Evolutionary conservation across 495 filamentous ascomycete genomes (phyloP), one percentile per base, ranked within the genome.

Genomic region (Thozetella sp.): DNA sequence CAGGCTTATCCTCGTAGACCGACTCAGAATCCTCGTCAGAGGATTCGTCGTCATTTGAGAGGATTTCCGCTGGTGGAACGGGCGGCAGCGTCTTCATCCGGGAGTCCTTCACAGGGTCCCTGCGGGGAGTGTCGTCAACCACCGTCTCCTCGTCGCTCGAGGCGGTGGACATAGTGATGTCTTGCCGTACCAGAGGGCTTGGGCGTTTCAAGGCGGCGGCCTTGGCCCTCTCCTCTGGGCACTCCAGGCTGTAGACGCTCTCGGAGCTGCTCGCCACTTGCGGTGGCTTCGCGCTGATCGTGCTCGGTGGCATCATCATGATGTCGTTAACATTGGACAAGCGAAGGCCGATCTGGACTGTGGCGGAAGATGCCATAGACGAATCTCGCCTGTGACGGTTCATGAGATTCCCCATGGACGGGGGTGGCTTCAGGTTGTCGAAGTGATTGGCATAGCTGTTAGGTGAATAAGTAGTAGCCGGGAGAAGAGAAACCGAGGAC

Each of bases 321-420:
- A 78, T 74, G 48, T 80, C 76, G 11, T 72, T 72, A 0, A 81
- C 67, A 2, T 77, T 79, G 6, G 79, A 81, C 51, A 81, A 67
- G 25, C 79, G 74, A 11, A 81, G 64, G 0, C 79, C 79, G 50
- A 81, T 81, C 52, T 80, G 77, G 50, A 81, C 79, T 1, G 79
- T 81, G 34, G 77, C 76, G 20, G 74, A 75, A 10, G 77, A 80
- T 13, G 69, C 68, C 43, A 80, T 64, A 0, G 79, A 81, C 0
- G 77, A 80, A 51, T 80, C 72, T 27, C 79, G 70, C 9, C 65
- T 67, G 59, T 80, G 77, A 17, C 72, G 69, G 40, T 54, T 59
- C 40, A 59, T 66, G 53, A 68, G 67, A 48, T 62, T 66, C 15
- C 62, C 64, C 58, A 79, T 71, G 2, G 75, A 70, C 3, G 75